Conservation (phyloP, 805 yeast species). For the Zygoascus ofunaensis region DNA sequence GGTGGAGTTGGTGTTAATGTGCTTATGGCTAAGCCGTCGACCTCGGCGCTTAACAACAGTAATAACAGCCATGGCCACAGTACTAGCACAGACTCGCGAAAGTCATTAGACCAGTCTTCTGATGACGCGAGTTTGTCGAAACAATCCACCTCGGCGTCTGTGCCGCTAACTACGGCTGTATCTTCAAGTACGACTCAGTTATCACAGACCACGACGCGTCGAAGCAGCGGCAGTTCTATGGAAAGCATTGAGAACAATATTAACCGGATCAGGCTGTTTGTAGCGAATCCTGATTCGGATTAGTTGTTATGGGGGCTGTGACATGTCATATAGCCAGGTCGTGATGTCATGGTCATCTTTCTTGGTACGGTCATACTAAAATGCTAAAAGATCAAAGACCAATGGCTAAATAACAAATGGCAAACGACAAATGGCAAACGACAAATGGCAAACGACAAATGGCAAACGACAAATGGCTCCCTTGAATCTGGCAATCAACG, state of each 20-base stretch:
- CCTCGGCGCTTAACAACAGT: not conserved
- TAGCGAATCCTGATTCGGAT: slow-evolving; percentile 32
- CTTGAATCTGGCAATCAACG: too few relatives aligned
- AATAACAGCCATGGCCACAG: not conserved
- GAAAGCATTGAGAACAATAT: slow-evolving; percentile 27
- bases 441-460: too few relatives aligned
- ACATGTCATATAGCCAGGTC: too few relatives aligned
- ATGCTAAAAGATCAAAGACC: not conserved
- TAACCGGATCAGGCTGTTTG: slow-evolving; percentile 29
- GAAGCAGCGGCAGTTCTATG: slow-evolving; percentile 15
- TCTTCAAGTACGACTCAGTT: not conserved
- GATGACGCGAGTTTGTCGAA: too few relatives aligned
- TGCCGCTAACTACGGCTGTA: not conserved
- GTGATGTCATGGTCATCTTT: too few relatives aligned
- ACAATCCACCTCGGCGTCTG: too few relatives aligned
- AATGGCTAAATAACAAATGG: not conserved
- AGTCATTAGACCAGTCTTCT: too few relatives aligned
- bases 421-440: too few relatives aligned
- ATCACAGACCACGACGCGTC: slow-evolving; percentile 9
- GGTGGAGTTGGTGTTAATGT: slow-evolving; percentile 5
- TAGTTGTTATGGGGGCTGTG: slow-evolving; percentile 5
- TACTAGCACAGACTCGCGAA: not conserved
- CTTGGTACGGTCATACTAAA: too few relatives aligned
- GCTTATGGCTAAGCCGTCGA: slow-evolving; percentile 1
- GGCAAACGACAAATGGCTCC: too few relatives aligned